These are phyloP conservation scores for Blepharisma stoltei DNA, from an alignment of 73 alveolate genomes.

Conservation along the genomic window DNA sequence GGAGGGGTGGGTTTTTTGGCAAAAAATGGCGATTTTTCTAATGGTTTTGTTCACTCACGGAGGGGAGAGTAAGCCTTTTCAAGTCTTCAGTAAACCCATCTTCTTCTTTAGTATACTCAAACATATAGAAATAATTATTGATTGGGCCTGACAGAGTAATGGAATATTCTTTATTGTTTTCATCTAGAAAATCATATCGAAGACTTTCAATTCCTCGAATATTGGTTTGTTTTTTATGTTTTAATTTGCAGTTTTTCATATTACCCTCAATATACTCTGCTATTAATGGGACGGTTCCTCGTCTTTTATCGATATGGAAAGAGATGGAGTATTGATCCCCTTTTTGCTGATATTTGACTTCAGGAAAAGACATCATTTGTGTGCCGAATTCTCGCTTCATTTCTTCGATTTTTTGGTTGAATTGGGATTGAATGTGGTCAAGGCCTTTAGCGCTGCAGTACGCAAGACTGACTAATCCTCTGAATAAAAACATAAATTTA, in stretches of 20 bases:
- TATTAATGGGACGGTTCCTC: constrained; percentile 17
- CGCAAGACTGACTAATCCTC: background rate
- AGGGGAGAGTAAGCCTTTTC: constrained; percentile 54
- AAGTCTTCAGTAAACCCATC: constrained; percentile 43
- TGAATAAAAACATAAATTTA: background rate
- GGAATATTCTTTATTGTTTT: constrained; percentile 26
- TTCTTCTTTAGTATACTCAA: constrained; percentile 22
- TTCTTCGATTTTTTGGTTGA: constrained; percentile 32
- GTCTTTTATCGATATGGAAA: constrained; percentile 21
- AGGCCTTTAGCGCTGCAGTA: background rate
- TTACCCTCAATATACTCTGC: background rate
- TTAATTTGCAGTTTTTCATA: background rate
- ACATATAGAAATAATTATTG: background rate
- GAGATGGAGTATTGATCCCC: constrained; percentile 13
- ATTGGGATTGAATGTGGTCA: background rate
- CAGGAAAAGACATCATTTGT: constrained; percentile 51
- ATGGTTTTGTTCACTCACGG: too few species aligned
- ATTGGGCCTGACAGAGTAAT: constrained; percentile 11
- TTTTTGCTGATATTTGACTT: constrained; percentile 33
- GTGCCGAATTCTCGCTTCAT: constrained; percentile 46
- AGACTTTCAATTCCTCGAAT: background rate
- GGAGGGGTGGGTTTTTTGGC: too few species aligned
- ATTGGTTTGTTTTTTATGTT: background rate
- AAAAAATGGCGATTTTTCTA: too few species aligned
- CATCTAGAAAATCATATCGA: constrained; percentile 10